These are phyloP conservation scores for Verticillium nubilum DNA, from an alignment of 2,329 filamentous ascomycete species.

Conservation along the genomic window DNA sequence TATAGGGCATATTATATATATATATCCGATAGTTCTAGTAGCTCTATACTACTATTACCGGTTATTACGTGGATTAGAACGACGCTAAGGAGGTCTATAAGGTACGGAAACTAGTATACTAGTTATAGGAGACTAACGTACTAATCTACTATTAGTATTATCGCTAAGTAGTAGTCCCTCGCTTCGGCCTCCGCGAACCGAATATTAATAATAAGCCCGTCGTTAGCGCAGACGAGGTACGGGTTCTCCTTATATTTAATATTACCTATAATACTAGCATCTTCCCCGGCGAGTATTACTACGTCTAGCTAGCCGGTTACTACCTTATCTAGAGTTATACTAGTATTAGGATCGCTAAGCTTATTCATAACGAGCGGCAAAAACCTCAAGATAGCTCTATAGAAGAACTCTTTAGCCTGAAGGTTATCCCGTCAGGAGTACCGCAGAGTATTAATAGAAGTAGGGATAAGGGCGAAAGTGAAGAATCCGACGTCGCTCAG, in stretches of 20 bases:
- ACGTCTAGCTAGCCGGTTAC: slow-evolving; percentile 16
- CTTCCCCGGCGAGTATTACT: slow-evolving; percentile 17
- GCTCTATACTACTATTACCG: slow-evolving; percentile 16
- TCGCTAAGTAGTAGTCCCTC: slow-evolving; percentile 13
- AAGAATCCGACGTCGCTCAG: slow-evolving; percentile 6
- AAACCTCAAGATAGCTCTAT: slow-evolving; percentile 18
- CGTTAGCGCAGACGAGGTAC: slow-evolving; percentile 14
- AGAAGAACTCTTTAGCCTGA: slow-evolving; percentile 19
- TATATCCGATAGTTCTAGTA: slow-evolving; percentile 22
- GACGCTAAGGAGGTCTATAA: slow-evolving; percentile 20
- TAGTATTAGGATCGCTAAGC: slow-evolving; percentile 18
- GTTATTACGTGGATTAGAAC: slow-evolving; percentile 17
- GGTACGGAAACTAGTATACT: slow-evolving; percentile 8
- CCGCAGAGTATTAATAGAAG: neutral
- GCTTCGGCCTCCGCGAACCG: slow-evolving; percentile 14
- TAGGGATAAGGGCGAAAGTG: slow-evolving; percentile 3
- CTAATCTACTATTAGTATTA: slow-evolving; percentile 13
- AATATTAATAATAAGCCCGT: slow-evolving; percentile 20
- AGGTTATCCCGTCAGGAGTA: slow-evolving; percentile 5
- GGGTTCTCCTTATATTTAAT: slow-evolving; percentile 21
- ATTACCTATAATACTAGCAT: slow-evolving; percentile 19
- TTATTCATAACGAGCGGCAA: slow-evolving; percentile 20
- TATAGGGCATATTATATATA: slow-evolving; percentile 12
- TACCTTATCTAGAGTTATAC: slow-evolving; percentile 22
- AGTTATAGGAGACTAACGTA: neutral